These are phyloP conservation scores for Fusarium lateritium DNA, from an alignment of 2,329 filamentous ascomycete species.

Conservation along the genomic window DNA sequence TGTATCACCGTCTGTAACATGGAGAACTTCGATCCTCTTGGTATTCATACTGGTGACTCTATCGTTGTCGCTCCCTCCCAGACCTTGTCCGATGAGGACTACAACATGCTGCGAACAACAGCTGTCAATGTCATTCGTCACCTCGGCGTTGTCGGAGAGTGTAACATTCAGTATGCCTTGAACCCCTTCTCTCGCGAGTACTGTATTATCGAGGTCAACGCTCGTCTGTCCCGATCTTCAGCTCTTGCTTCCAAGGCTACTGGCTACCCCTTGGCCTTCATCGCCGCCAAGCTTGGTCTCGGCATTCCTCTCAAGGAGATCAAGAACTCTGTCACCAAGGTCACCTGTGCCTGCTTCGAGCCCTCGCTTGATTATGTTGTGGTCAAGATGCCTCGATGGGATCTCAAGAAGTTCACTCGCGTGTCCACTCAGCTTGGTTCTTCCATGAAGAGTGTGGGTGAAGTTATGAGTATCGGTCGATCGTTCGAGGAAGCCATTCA, in stretches of 20 bases:
- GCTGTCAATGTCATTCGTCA: constrained; percentile 98
- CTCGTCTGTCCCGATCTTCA: constrained; percentile 93
- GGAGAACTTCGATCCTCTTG: constrained; percentile 99
- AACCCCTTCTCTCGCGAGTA: constrained; percentile 97
- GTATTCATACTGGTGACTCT: constrained; percentile 97
- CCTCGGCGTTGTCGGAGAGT: constrained; percentile 96
- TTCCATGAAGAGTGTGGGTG: constrained; percentile 99
- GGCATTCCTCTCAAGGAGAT: constrained; percentile 97
- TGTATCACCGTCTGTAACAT: constrained; percentile 99
- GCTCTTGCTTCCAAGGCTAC: constrained; percentile 97
- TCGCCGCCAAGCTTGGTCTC: constrained; percentile 95
- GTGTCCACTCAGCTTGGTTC: constrained; percentile 96
- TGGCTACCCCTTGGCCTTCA: constrained; percentile 95
- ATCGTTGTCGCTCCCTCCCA: constrained; percentile 98
- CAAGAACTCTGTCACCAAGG: constrained; percentile 94
- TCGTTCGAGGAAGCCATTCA: constrained; percentile 99
- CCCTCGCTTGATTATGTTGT: constrained; percentile 98
- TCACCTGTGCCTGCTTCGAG: constrained; percentile 97
- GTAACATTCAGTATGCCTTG: constrained; percentile 98
- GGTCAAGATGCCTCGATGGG: constrained; percentile 99
- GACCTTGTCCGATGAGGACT: constrained; percentile 96
- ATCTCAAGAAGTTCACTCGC: constrained; percentile 98
- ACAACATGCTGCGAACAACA: constrained; percentile 98
- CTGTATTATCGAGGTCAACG: constrained; percentile 99
- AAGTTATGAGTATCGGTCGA: constrained; percentile 98